These are phyloP conservation scores for Wickerhamiella domercqiae DNA, from an alignment of 805 yeast genomes.

Conservation along the genomic window DNA sequence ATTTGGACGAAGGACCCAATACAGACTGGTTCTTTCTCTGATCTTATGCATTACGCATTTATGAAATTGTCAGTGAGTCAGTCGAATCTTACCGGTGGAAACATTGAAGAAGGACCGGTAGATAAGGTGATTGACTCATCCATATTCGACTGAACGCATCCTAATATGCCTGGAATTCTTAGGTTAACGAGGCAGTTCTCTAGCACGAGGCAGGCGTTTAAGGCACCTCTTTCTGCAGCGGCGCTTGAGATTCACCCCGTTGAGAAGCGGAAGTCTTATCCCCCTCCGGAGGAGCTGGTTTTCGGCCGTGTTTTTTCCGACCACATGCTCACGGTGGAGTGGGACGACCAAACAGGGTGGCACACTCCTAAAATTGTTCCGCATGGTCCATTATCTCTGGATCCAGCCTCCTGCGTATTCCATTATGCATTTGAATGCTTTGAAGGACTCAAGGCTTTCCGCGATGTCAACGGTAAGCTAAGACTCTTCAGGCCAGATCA, in stretches of 20 bases:
- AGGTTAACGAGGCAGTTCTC: background rate
- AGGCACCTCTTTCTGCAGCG: slow-evolving; percentile 38
- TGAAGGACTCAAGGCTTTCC: slow-evolving; percentile 92
- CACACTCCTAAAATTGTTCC: slow-evolving; percentile 77
- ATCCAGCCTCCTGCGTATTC: slow-evolving; percentile 81
- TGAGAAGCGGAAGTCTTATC: slow-evolving; percentile 35
- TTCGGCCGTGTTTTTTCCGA: slow-evolving; percentile 68
- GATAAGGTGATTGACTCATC: no score
- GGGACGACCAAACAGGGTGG: slow-evolving; percentile 75
- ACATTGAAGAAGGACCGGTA: no score
- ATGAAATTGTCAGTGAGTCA: no score
- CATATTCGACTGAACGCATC: no score
- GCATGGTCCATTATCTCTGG: slow-evolving; percentile 57
- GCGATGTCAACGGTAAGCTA: slow-evolving; percentile 38
- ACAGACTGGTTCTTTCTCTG: no score
- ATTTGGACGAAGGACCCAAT: no score
- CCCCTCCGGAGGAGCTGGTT: slow-evolving; percentile 46
- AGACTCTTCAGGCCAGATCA: slow-evolving; percentile 82
- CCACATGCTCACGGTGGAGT: slow-evolving; percentile 79
- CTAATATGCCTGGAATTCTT: no score
- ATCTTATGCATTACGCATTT: no score
- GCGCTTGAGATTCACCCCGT: slow-evolving; percentile 36
- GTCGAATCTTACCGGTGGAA: no score
- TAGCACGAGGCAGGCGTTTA: background rate
- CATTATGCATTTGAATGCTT: slow-evolving; percentile 92